Base-by-base conservation (phyloP, 257 asterid genomes). In the Solanum commersonii region DNA sequence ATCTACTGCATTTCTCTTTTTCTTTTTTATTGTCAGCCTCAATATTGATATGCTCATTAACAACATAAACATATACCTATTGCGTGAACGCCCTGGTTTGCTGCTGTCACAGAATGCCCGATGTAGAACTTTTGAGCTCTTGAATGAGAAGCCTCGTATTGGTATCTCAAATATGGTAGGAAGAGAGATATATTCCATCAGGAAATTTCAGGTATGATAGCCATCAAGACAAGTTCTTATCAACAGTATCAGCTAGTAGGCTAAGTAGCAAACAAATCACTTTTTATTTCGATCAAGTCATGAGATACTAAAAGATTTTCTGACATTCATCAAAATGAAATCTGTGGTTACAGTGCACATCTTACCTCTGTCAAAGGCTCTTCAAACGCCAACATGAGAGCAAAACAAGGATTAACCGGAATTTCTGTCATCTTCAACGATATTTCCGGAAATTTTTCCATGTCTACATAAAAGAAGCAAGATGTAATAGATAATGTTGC, bases 341-440 rank as follows among this genome's bases (percentile, higher is more conserved):
- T 87, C 85, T 87, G 18, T 16, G 71, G 76, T 65, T 34, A 59
- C 86, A 87, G 86, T 44, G 87, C 40, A 88, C 46, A 70, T 88
- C 95, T 92, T 89, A 96, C 99, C 67, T 92, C 91, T 52, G 93
- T 85, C 90, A 96, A 90, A 90, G 98, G 98, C 88, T 93, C 93
- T 87, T 93, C 92, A 91, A 95, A 96, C 35, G 98, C 99, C 90
- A 96, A 87, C 98, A 96, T 96, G 88, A 96, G 95, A 86, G 97
- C 94, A 81, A 96, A 94, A 90, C 98, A 88, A 23, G 98, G 93
- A 84, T 59, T 46, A 89, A 89, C 92, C 86, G 98, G 95, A 88
- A 96, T 91, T 89, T 96, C 97, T 87, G 93, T 91, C 46, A 92
- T 88, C 89, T 94, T 93, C 89, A 86, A 83, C n/a, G 91, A 90